These are phyloP conservation scores for Fusarium devonianum DNA, from an alignment of 2,329 filamentous ascomycete species.

Conservation along the genomic window DNA sequence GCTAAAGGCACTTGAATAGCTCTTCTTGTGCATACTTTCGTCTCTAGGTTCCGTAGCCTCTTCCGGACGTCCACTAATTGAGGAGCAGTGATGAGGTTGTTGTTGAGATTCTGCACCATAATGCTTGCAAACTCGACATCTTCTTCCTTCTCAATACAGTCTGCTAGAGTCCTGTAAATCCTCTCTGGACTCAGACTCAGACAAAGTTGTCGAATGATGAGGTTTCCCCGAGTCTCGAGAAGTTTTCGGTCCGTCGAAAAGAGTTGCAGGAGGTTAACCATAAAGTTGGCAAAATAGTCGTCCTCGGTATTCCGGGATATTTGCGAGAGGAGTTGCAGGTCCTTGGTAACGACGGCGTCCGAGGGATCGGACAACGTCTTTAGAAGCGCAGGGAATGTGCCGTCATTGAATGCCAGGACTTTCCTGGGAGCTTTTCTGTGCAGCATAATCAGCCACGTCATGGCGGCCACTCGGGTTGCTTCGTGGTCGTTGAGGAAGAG, in stretches of 20 bases:
- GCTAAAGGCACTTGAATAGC: too few relatives aligned
- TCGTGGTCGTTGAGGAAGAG: conserved; percentile 97
- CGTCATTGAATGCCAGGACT: conserved; percentile 94
- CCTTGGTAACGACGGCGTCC: conserved; percentile 93
- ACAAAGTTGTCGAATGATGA: conserved; percentile 95
- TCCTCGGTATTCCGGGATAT: conserved; percentile 97
- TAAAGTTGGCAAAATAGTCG: conserved; percentile 96
- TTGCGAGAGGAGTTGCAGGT: conserved; percentile 91
- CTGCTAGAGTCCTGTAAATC: conserved; percentile 93
- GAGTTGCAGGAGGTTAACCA: conserved; percentile 93
- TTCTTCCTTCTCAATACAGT: conserved; percentile 97
- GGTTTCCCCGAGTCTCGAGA: conserved; percentile 89
- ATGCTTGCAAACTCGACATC: conserved; percentile 99
- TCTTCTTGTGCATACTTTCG: conserved; percentile 61
- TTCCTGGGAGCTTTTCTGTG: conserved; percentile 94
- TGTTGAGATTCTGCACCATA: conserved; percentile 99
- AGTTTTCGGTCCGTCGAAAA: conserved; percentile 94
- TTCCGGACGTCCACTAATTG: conserved; percentile 92
- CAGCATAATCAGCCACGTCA: conserved; percentile 98
- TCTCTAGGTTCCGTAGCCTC: conserved; percentile 87
- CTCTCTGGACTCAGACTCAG: conserved; percentile 91
- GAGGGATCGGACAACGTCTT: conserved; percentile 96
- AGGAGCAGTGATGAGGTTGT: conserved; percentile 97
- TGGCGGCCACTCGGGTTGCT: conserved; percentile 88
- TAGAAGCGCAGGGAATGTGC: conserved; percentile 92